A percentile compares a stretch with the other conserved stretches of the same genome.
Conservation (phyloP, 116 monocot species). For the Zostera marina region DNA sequence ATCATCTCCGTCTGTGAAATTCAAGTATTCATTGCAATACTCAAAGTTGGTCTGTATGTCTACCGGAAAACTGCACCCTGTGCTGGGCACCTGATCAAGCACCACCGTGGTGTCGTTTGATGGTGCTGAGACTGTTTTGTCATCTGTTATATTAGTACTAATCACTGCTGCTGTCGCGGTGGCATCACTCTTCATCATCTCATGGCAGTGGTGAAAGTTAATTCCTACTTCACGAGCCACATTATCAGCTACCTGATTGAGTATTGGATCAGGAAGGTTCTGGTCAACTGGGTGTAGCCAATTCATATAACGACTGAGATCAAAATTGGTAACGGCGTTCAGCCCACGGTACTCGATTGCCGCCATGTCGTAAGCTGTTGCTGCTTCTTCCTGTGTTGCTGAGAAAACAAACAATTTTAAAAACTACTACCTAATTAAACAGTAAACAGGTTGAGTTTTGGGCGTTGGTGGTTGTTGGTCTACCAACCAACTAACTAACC, state of each 20-base stretch:
- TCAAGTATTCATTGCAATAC: constrained; percentile 9
- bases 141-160: neutral
- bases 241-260: neutral
- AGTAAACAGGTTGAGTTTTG: neutral
- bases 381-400: constrained; percentile 92
- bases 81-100: neutral
- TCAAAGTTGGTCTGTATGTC: constrained; percentile 76
- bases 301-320: constrained; percentile 59
- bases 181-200: neutral
- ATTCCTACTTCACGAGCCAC: neutral
- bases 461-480: too few relatives aligned
- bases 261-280: neutral
- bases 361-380: constrained; percentile 84
- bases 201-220: neutral
- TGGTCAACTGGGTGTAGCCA: constrained; percentile 12
- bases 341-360: constrained; percentile 84
- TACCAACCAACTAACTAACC: too few relatives aligned
- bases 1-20: constrained; percentile 22
- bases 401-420: neutral
- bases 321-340: constrained; percentile 82
- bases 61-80: constrained; percentile 48
- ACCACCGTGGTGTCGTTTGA: constrained; percentile 5
- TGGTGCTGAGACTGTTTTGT: neutral
- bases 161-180: neutral
- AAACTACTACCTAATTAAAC: neutral